Evolutionary conservation across 768 basidiomycete species (phyloP), one percentile per base, ranked within the genome.

Genomic region (Pseudohyphozyma bogoriensis): DNA sequence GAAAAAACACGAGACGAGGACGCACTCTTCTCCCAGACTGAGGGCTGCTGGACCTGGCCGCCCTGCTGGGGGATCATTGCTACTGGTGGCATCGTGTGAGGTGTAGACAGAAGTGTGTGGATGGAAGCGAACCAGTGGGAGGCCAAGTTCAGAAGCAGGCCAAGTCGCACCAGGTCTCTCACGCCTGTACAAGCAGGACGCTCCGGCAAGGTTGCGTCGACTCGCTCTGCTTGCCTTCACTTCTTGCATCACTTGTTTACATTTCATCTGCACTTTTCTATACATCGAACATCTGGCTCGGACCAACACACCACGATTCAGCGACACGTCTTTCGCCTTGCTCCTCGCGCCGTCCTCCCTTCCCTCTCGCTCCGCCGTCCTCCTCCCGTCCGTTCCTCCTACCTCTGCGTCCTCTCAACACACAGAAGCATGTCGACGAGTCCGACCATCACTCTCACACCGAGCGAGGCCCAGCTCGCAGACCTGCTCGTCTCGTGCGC

Each of bases 401-500:
- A 22, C 22, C 9, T 28, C 31, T 31, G 15, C 47, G 31, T 39
- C 18, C 36, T 10, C 9, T 31, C 45, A 39, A 20, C n/a, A 31
- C 49, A 42, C 45, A 16, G 33, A 18, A 24, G 12, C 51, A 36
- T 52, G 51, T 18, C 39, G 33, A 36, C n/a, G n/a, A n/a, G 32
- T 18, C 20, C 39, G 32, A 29, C 16, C 16, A 65, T 69, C 53
- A 5, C 46, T 3, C 63, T 69, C 40, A 58, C 57, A 3, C 20
- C 33, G 9, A 37, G 54, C 54, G 68, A 69, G 51, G 26, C 24
- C 4, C 16, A 26, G 4, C 59, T 69, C 24, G 49, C 46, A 9
- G 29, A 46, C 44, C 42, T 66, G 10, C 55, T 69, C 37, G 60
- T 65, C 49, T 51, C 15, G 1, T 68, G 64, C 46, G 65, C 70